Base-by-base conservation (phyloP, 768 basidiomycete genomes). In the Pisolithus tinctorius region DNA sequence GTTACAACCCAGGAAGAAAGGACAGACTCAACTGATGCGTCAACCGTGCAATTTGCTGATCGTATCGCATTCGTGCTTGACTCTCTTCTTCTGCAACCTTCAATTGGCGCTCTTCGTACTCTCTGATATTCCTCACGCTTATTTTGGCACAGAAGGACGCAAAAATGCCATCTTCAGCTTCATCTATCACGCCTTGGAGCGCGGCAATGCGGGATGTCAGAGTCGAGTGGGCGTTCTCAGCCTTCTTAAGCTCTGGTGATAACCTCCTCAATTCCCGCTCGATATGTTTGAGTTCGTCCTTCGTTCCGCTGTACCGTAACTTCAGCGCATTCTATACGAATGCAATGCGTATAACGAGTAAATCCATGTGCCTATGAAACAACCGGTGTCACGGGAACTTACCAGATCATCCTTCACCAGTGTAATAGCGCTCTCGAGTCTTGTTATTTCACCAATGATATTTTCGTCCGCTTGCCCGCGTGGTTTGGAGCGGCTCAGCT, bases 61-160 rank as follows among this genome's bases (percentile, higher is more conserved):
- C 85, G 58, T 82, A 95, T 44, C 86, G 78, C 57, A 93, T 69
- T 51, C 89, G 73, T 7, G 88, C 88, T 58, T 88, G 89, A 61
- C 81, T 88, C 66, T 93, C 92, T 59, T 89, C 88, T 66, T 93
- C 86, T 0, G 89, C 91, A 23, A 89, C 80, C 65, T 86, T 88
- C 29, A 97, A 73, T 61, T 95, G 92, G 20, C 87, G 82, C 63
- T 92, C 88, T 68, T 98, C 95, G 63, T 94, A 99, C 58, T 94
- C 91, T 26, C 94, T 82, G 55, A 99, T 92, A 67, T 84, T 84
- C 14, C 70, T 65, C 6, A 96, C 85, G 9, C 82, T 78, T 57
- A 97, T 93, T 58, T 81, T 78, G 36, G 69, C 64, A 63, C 94
- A 97, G 71, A 99, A 97, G 3, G 70, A 66, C 1, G 67, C 71